A percentile compares a stretch with the other conserved stretches of the same genome.
Evolutionary conservation across 2,329 filamentous ascomycete species (phyloP).

Genomic region (Sporothrix euskadiensis): DNA sequence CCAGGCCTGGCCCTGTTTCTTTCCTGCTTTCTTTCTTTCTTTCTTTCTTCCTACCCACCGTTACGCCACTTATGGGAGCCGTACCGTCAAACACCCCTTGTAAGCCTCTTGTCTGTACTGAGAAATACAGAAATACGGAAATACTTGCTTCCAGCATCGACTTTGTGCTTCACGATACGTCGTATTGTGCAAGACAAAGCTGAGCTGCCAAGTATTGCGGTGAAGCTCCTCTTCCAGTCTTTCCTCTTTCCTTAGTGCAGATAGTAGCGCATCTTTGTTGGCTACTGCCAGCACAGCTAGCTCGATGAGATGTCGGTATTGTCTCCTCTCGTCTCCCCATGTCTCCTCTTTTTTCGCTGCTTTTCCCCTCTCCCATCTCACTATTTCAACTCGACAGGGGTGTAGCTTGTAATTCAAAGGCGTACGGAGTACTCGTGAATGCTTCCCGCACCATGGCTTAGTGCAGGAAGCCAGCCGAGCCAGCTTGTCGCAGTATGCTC

Average conservation of each 20-base stretch:
- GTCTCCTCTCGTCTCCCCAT: background rate
- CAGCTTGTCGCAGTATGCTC: constrained; percentile 8
- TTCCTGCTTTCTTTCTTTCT: no score
- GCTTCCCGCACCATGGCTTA: constrained; percentile 17
- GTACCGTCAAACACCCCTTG: background rate
- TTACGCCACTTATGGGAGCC: background rate
- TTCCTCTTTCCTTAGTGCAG: constrained; percentile 2
- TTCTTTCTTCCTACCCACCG: no score
- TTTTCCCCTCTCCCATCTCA: background rate
- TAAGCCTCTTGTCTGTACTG: background rate
- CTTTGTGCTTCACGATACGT: background rate
- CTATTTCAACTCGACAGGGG: constrained; percentile 14
- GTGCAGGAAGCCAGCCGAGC: background rate
- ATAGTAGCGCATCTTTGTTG: constrained; percentile 19
- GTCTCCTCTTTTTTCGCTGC: background rate
- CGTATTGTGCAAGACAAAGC: background rate
- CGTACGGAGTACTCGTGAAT: background rate
- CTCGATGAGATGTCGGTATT: background rate
- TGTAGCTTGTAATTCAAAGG: constrained; percentile 16
- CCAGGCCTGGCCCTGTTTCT: background rate
- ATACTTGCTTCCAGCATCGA: background rate
- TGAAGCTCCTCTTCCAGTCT: background rate
- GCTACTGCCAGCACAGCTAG: constrained; percentile 10
- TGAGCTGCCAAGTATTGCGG: background rate
- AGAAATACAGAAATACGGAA: background rate